A percentile compares a stretch with the other conserved stretches of the same genome.
Evolutionary conservation across 805 yeast genomes (phyloP).

Genomic region (Suhomyces tanzawaensis): DNA sequence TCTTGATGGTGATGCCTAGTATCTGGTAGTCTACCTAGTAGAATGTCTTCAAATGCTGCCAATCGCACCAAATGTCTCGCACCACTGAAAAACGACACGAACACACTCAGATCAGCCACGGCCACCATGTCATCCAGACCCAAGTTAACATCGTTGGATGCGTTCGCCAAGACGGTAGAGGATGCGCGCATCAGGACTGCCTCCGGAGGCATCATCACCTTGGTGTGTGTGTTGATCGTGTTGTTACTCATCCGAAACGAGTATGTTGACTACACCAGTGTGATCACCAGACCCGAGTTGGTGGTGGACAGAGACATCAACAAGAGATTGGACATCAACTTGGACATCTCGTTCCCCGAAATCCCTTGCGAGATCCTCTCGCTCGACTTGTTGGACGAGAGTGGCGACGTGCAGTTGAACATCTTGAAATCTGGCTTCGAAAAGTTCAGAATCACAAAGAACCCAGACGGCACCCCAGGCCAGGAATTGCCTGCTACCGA

Average conservation of each 20-base stretch:
- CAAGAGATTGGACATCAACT: conserved; percentile 68
- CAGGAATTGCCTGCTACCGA: conserved; percentile 31
- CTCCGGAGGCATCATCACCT: conserved; percentile 85
- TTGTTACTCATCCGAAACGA: conserved; percentile 66
- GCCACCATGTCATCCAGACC: conserved; percentile 27
- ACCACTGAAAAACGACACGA: no score
- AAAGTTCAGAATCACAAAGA: conserved; percentile 56
- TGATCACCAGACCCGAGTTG: conserved; percentile 75
- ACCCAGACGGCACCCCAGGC: conserved; percentile 42
- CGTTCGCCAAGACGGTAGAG: conserved; percentile 91
- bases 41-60: no score
- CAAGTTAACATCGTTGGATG: conserved; percentile 65
- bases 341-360: conserved; percentile 81
- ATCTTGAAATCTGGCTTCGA: conserved; percentile 67
- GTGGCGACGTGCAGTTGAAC: conserved; percentile 82
- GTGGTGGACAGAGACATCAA: conserved; percentile 84
- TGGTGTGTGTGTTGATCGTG: conserved; percentile 63
- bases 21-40: no score
- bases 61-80: not conserved
- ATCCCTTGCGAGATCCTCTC: conserved; percentile 82
- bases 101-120: not conserved
- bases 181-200: conserved; percentile 88
- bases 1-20: no score
- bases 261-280: conserved; percentile 66
- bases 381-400: conserved; percentile 83